phyloP scores from a whole-genome alignment of 306 rosid species.

The Cajanus cajan region DNA sequence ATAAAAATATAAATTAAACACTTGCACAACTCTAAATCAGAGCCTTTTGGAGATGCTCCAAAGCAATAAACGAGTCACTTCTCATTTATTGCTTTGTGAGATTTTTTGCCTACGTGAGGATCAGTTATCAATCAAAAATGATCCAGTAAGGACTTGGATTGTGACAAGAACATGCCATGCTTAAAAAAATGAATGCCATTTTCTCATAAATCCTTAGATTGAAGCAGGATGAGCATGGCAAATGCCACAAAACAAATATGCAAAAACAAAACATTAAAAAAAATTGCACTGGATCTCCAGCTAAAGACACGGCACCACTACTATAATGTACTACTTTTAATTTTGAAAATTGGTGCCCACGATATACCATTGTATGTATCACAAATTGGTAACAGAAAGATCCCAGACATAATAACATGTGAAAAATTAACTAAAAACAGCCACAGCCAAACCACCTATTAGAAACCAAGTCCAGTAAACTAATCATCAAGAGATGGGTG shows the following conservation, averaged over 20 bases:
- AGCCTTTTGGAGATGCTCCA: neutral
- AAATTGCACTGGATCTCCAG: neutral
- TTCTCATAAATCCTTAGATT: neutral
- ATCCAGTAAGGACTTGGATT: neutral
- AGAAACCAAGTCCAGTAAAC: neutral
- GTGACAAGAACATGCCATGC: constrained; percentile 6
- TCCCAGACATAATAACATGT: neutral
- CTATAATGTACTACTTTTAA: neutral
- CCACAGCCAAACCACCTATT: neutral
- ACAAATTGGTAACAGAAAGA: neutral
- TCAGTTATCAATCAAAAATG: neutral
- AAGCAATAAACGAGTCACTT: neutral
- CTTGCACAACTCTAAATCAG: neutral
- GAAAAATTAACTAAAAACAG: neutral
- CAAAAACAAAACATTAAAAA: neutral
- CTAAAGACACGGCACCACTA: neutral
- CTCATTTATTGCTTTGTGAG: neutral
- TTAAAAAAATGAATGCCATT: neutral
- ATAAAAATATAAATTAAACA: neutral
- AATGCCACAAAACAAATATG: neutral
- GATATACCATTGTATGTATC: neutral
- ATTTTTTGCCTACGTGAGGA: neutral
- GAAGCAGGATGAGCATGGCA: neutral
- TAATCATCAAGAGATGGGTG: neutral
- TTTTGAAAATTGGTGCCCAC: neutral